Conservation (phyloP, 1,139 yeast species). For the Kluyveromyces sp. region DNA sequence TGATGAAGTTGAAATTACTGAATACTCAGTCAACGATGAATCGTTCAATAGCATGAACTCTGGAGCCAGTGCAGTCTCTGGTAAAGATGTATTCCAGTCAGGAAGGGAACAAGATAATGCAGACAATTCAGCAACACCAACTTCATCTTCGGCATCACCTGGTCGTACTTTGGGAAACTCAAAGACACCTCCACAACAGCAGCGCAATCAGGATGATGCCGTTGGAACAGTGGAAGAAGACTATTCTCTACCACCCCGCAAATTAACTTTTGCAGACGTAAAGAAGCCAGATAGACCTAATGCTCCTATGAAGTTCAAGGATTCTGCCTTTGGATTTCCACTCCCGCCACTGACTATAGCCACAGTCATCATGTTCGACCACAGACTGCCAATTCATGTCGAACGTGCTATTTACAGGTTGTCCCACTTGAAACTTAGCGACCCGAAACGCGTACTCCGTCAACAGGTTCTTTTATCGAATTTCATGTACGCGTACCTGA, state of each 20-base stretch:
- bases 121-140: not conserved
- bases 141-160: not conserved
- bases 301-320: slow-evolving; percentile 71
- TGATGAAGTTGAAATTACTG: slow-evolving; percentile 3
- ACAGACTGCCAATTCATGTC: slow-evolving; percentile 86
- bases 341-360: slow-evolving; percentile 72
- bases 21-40: slow-evolving; percentile 4
- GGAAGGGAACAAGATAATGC: not conserved
- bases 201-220: not conserved
- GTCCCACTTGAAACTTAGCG: slow-evolving; percentile 87
- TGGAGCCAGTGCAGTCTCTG: not conserved
- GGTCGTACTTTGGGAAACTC: not conserved
- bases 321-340: slow-evolving; percentile 81
- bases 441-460: slow-evolving; percentile 80
- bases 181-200: slow-evolving; percentile 1
- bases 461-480: slow-evolving; percentile 91
- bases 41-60: slow-evolving; percentile 4
- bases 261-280: slow-evolving; percentile 32
- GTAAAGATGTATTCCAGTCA: not conserved
- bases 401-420: slow-evolving; percentile 92
- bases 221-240: slow-evolving; percentile 5
- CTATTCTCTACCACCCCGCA: slow-evolving; percentile 27
- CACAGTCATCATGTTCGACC: slow-evolving; percentile 70
- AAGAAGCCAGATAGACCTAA: slow-evolving; percentile 40
- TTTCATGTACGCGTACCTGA: slow-evolving; percentile 95